A percentile compares a stretch with the other conserved stretches of the same genome.
Conservation (phyloP, 176 grass and related monocot species). For the Tillandsia fasciculata region DNA sequence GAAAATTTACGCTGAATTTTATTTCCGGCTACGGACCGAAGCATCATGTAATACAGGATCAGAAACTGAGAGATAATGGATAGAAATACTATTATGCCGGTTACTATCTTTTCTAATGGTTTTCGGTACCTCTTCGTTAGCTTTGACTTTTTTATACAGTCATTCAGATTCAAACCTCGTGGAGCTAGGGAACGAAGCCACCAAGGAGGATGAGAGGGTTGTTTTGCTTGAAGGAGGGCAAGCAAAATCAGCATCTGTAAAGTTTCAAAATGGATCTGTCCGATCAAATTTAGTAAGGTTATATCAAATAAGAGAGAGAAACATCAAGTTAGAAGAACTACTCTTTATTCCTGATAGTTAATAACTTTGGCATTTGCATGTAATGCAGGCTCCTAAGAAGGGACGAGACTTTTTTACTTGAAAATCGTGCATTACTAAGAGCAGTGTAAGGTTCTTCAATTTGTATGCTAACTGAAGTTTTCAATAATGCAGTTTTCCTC, state of each 20-base stretch:
- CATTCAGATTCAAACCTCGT: slow-evolving; percentile 25
- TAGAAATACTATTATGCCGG: neutral
- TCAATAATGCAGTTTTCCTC: neutral
- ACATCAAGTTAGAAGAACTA: neutral
- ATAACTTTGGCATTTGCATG: neutral
- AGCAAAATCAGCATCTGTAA: slow-evolving; percentile 19
- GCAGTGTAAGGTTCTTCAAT: slow-evolving; percentile 9
- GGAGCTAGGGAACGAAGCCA: slow-evolving; percentile 8
- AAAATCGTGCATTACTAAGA: slow-evolving; percentile 11
- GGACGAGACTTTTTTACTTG: slow-evolving; percentile 17
- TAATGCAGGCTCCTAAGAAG: slow-evolving; percentile 10
- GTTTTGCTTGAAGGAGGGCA: slow-evolving; percentile 25
- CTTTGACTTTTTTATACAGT: slow-evolving; percentile 8
- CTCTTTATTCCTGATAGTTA: neutral
- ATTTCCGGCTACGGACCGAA: neutral
- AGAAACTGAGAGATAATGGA: neutral
- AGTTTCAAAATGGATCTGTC: slow-evolving; percentile 16
- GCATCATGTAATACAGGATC: neutral
- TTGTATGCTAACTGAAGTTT: neutral
- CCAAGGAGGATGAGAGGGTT: slow-evolving; percentile 8
- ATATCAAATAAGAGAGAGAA: slow-evolving; percentile 4
- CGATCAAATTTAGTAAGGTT: slow-evolving; percentile 27
- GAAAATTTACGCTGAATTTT: neutral
- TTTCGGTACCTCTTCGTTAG: neutral
- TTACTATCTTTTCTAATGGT: neutral